phyloP scores from a whole-genome alignment of 1,284 basidiomycete species.

The Wolfiporia cocos region DNA sequence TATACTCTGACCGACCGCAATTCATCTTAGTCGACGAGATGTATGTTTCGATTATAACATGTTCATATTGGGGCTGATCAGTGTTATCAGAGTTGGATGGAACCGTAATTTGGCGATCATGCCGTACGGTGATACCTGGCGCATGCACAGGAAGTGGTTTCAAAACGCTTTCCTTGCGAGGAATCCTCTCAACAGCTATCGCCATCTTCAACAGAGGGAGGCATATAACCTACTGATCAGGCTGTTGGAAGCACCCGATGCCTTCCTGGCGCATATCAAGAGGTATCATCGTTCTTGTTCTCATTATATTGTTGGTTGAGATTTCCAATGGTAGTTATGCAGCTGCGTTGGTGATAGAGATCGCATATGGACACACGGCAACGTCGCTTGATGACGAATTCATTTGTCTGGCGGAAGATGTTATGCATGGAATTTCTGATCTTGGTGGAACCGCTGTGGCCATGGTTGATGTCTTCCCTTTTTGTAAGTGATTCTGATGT shows the following conservation, averaged over 20 bases:
- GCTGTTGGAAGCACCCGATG: slow-evolving; percentile 18
- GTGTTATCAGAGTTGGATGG: slow-evolving; percentile 4
- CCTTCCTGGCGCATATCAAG: slow-evolving; percentile 17
- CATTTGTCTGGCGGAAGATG: slow-evolving; percentile 17
- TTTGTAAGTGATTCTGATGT: slow-evolving; percentile 8
- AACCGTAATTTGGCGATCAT: slow-evolving; percentile 18
- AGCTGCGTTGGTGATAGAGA: slow-evolving; percentile 16
- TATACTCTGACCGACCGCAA: slow-evolving; percentile 31
- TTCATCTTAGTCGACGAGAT: slow-evolving; percentile 23
- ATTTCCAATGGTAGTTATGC: slow-evolving; percentile 13
- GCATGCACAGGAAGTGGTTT: slow-evolving; percentile 24
- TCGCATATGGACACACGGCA: slow-evolving; percentile 20
- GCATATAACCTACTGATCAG: slow-evolving; percentile 20
- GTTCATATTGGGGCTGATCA: not conserved
- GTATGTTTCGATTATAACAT: slow-evolving; percentile 11
- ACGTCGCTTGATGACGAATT: slow-evolving; percentile 15
- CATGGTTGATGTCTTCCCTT: slow-evolving; percentile 22
- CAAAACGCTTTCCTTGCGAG: slow-evolving; percentile 22
- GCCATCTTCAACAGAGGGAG: slow-evolving; percentile 21
- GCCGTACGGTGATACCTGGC: slow-evolving; percentile 23
- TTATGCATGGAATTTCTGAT: slow-evolving; percentile 15
- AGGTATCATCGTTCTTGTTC: slow-evolving; percentile 9
- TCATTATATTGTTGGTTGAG: not conserved
- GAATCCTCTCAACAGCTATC: slow-evolving; percentile 14
- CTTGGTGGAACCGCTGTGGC: slow-evolving; percentile 19